Evolutionary conservation across 2,329 filamentous ascomycete genomes (phyloP).

Genomic region (Colletotrichum sp.): DNA sequence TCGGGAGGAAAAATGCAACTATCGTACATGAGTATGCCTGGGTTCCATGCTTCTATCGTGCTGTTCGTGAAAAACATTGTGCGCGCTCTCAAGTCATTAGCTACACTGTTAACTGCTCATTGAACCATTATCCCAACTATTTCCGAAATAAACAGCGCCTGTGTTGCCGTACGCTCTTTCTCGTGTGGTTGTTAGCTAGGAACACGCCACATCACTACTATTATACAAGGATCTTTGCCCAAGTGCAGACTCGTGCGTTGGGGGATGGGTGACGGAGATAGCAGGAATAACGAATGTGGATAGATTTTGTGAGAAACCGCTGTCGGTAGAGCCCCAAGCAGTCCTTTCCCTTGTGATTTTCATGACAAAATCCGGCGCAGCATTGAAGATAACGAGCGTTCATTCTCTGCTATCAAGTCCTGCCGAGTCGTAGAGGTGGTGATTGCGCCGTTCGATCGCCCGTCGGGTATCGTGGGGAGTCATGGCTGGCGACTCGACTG

Average conservation of each 20-base stretch:
- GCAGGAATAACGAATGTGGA: conserved; percentile 15
- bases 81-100: background rate
- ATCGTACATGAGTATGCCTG: background rate
- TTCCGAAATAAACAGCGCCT: background rate
- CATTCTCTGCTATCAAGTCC: conserved; percentile 11
- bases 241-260: background rate
- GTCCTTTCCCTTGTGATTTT: background rate
- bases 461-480: background rate
- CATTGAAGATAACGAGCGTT: conserved; percentile 1
- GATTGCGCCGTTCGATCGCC: background rate
- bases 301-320: conserved; percentile 12
- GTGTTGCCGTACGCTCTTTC: background rate
- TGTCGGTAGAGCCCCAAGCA: background rate
- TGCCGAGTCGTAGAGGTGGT: background rate
- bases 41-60: conserved; percentile 4
- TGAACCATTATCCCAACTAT: background rate
- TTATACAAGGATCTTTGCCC: background rate
- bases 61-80: background rate
- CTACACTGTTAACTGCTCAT: background rate
- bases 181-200: background rate
- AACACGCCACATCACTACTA: conserved; percentile 14
- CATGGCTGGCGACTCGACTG: background rate
- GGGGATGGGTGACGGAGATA: background rate
- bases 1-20: background rate
- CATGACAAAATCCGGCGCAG: conserved; percentile 10